Base-by-base conservation (phyloP, 768 basidiomycete genomes). In the Podaxis pistillaris region DNA sequence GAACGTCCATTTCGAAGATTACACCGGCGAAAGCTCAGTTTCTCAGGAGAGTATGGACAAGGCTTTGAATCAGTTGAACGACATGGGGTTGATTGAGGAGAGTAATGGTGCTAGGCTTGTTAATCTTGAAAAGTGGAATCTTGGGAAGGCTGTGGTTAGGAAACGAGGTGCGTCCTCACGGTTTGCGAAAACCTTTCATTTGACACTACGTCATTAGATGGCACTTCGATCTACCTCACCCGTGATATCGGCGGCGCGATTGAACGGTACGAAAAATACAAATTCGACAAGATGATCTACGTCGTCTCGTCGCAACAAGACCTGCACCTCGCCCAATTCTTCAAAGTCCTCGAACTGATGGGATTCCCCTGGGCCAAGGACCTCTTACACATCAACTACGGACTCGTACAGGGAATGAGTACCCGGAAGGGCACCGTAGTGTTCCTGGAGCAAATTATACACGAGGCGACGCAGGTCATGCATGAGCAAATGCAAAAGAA, bases 221-320 rank as follows among this genome's bases (percentile, higher is more conserved):
- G 95, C 17, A 95, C 94, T 8, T 92, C 91, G 0, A 94, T 96
- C 66, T 97, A 97, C 74, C 84, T 96, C 57, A 95, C 93, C 8
- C 93, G 96, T 54, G 96, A 99, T 75, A 94, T 99, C 63, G 96
- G 89, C 52, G 96, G 90, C 22, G 95, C 96, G 1, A 88, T 90
- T 66, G 92, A 98, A 75, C 90, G 96, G 60, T 93, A 89, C 78
- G 89, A 94, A 68, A 88, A 93, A 71, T 94, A 95, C 83, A 86
- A 91, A 63, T 95, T 83, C 63, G 81, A 85, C 75, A 88, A 87
- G 75, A 94, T 96, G 91, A 60, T 60, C 24, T 96, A 96, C 74
- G 94, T 97, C 71, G 87, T 96, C 52, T 85, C 93, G 0, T 87
- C 91, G 17, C 89, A 91, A 68, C 91, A 96, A 71, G 91, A 94